Evolutionary conservation across 257 asterid species (phyloP).

Genomic region (Handroanthus guayacan): DNA sequence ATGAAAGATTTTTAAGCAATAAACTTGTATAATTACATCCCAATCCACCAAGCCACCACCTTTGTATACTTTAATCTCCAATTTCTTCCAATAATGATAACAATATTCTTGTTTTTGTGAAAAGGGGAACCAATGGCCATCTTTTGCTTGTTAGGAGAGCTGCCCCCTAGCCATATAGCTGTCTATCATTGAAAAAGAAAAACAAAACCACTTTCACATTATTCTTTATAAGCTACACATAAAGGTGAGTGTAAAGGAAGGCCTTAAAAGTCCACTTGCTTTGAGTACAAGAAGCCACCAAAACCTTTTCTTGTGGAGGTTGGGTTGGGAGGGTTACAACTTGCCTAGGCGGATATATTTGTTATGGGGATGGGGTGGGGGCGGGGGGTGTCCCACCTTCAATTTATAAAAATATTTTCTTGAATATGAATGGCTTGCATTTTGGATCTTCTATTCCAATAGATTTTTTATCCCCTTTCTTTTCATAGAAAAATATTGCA

Average conservation of each 20-base stretch:
- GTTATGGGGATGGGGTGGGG: neutral
- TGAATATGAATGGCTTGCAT: neutral
- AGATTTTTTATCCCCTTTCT: too few species aligned
- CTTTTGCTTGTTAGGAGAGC: constrained; percentile 48
- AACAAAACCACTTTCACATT: constrained; percentile 47
- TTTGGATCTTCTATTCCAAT: too few species aligned
- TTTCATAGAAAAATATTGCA: too few species aligned
- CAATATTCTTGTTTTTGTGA: constrained; percentile 40
- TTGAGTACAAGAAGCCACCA: constrained; percentile 59
- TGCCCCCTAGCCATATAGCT: constrained; percentile 37
- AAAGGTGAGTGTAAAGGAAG: constrained; percentile 24
- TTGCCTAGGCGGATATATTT: constrained; percentile 2
- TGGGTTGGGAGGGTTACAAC: neutral
- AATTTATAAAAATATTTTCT: too few species aligned
- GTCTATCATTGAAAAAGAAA: constrained; percentile 45
- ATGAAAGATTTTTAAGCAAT: neutral
- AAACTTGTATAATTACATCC: neutral
- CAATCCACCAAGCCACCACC: constrained; percentile 3
- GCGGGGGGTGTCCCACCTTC: neutral
- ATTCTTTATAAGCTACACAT: constrained; percentile 31
- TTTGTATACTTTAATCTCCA: neutral
- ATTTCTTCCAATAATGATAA: constrained; percentile 45
- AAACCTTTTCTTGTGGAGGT: constrained; percentile 39
- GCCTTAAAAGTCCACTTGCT: constrained; percentile 55
- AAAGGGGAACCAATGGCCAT: constrained; percentile 45